phyloP scores from a whole-genome alignment of 345 rosid species.

The Clausena lansium region DNA sequence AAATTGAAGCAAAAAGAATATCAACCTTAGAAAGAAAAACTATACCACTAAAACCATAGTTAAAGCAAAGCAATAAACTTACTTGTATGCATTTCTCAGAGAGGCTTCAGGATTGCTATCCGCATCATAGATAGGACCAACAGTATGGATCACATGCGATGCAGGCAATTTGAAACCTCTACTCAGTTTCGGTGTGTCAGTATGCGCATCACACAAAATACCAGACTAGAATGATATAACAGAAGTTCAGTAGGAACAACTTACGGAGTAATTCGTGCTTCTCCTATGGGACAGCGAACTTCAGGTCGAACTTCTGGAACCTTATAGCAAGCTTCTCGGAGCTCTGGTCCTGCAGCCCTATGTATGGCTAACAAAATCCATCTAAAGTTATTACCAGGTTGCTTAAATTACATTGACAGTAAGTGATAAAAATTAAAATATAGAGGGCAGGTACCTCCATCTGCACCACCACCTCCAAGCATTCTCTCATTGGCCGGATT shows the following conservation, averaged over 20 bases:
- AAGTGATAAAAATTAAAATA: neutral
- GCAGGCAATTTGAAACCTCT: constrained; percentile 81
- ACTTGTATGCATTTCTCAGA: constrained; percentile 67
- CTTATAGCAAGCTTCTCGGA: constrained; percentile 59
- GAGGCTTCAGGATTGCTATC: constrained; percentile 51
- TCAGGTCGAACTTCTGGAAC: constrained; percentile 67
- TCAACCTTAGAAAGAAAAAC: neutral
- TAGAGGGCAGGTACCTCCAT: constrained; percentile 55
- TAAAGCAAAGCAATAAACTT: neutral
- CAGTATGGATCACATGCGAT: constrained; percentile 75
- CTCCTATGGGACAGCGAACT: constrained; percentile 76
- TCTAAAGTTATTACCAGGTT: neutral
- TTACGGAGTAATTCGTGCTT: constrained; percentile 85
- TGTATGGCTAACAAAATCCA: constrained; percentile 53
- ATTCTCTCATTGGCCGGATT: constrained; percentile 83
- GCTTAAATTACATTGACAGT: neutral
- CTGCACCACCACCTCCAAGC: constrained; percentile 97
- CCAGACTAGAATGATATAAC: neutral
- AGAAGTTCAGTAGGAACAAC: constrained; percentile 2
- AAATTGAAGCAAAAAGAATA: constrained; percentile 14
- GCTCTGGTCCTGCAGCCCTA: constrained; percentile 79
- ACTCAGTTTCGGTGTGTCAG: constrained; percentile 21
- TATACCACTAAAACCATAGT: neutral
- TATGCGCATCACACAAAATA: neutral
- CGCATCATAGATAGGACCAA: constrained; percentile 68